Evolutionary conservation across 306 rosid species (phyloP), one percentile per base, ranked within the genome.

Genomic region (Malus sieversii): DNA sequence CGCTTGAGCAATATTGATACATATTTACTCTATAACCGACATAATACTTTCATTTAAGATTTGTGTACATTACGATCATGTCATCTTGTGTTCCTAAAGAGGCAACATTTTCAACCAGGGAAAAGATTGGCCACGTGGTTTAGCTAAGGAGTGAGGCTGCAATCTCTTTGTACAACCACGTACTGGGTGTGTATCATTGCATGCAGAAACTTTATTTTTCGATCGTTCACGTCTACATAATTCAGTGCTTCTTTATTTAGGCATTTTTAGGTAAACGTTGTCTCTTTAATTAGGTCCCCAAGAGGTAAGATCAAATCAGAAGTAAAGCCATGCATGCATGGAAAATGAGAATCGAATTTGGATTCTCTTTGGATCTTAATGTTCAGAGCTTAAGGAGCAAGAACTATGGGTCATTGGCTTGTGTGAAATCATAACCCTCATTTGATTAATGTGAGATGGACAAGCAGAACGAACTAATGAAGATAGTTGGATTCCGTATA

Each of bases 61-160:
- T 51, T 51, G 3, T 15, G 20, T 5, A 51, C 55, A 8, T 18
- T 51, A 51, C 18, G 20, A 48, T 48, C 55, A 4, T 15, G 38
- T 29, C 19, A 0, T 61, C 20, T 3, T 61, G 66, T 27, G 66
- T 61, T 27, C 35, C 66, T 61, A 61, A 25, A 27, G 66, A 23
- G 38, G 38, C 66, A 27, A 27, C 66, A 61, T 61, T 14, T 61
- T 61, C 15, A 48, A 66, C 25, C 16, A 32, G 61, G 57, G 57
- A 69, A 52, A 66, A 12, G 8, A 48, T 5, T 27, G 35, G 19
- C 63, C 80, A 70, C 68, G 52, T 80, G 77, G 42, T 51, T 53
- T 19, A 42, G 76, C 40, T 20, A 61, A 79, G 77, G 44, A 57
- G 80, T 70, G 55, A 53, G 84, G 73, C 77, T 76, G 53, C 84